Conservation (phyloP, 768 basidiomycete species). For the Leccinum variicolor region DNA sequence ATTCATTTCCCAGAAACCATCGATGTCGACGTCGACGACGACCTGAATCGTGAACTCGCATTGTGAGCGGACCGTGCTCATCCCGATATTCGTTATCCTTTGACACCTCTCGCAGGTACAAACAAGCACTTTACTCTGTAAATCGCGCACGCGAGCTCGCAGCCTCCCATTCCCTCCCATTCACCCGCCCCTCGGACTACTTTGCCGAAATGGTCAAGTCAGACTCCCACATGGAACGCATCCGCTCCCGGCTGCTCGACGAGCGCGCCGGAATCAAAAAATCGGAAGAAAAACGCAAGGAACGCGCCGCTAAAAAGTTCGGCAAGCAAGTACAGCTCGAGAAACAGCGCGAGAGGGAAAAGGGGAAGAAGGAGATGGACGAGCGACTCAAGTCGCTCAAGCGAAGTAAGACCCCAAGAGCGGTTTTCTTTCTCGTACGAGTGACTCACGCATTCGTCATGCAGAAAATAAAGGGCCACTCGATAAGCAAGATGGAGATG, state of each 20-base stretch:
- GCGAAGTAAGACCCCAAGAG: constrained; percentile 55
- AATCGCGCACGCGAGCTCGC: constrained; percentile 73
- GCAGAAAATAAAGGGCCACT: constrained; percentile 82
- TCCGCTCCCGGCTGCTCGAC: constrained; percentile 85
- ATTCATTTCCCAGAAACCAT: constrained; percentile 71
- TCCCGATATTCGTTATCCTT: not conserved
- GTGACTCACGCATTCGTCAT: constrained; percentile 2
- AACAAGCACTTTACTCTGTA: constrained; percentile 88
- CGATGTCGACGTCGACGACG: constrained; percentile 77
- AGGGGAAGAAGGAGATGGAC: constrained; percentile 88
- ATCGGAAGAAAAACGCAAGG: constrained; percentile 85
- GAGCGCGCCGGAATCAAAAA: constrained; percentile 87
- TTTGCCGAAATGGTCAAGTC: constrained; percentile 99
- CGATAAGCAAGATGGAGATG: constrained; percentile 56
- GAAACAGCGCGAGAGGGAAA: constrained; percentile 87
- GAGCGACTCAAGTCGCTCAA: constrained; percentile 85
- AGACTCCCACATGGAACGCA: constrained; percentile 96
- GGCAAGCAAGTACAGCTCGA: constrained; percentile 97
- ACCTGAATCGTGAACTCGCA: constrained; percentile 91
- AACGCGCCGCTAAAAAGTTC: constrained; percentile 95
- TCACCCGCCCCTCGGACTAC: constrained; percentile 90
- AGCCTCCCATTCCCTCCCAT: constrained; percentile 74
- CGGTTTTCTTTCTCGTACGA: not conserved
- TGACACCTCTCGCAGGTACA: constrained; percentile 63
- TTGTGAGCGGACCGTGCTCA: constrained; percentile 56